Conservation (phyloP, 805 yeast species). For the Kurtzmaniella fragi region DNA sequence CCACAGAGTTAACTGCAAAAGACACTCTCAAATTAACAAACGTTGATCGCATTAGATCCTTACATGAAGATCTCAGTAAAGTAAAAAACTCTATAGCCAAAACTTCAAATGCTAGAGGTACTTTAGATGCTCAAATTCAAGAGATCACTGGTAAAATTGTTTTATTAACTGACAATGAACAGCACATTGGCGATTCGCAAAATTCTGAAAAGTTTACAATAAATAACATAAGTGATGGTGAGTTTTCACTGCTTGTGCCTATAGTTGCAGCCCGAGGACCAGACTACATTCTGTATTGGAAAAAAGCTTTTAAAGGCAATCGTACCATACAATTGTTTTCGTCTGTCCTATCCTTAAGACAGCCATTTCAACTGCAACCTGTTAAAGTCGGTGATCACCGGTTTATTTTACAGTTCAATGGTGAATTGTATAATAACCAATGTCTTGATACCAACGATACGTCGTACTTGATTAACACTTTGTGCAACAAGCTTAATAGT, state of each 20-base stretch:
- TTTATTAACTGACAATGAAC: not conserved
- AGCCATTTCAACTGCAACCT: slow-evolving; percentile 80
- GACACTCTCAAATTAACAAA: slow-evolving; percentile 25
- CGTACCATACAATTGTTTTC: slow-evolving; percentile 41
- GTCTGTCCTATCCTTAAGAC: slow-evolving; percentile 75
- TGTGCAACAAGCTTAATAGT: too few relatives aligned
- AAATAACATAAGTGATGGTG: too few relatives aligned
- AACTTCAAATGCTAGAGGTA: slow-evolving; percentile 5
- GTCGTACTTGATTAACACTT: slow-evolving; percentile 28
- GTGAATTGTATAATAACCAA: slow-evolving; percentile 73
- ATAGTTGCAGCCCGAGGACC: slow-evolving; percentile 59
- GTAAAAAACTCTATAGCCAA: slow-evolving; percentile 25
- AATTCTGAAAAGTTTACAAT: not conserved
- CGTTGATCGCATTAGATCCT: slow-evolving; percentile 19
- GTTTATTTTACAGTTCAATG: slow-evolving; percentile 70
- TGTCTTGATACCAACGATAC: slow-evolving; percentile 60
- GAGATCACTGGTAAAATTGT: slow-evolving; percentile 4
- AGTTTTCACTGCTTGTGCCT: slow-evolving; percentile 3
- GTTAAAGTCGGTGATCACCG: slow-evolving; percentile 20
- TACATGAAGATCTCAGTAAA: slow-evolving; percentile 18
- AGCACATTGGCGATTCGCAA: not conserved
- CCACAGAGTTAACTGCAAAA: slow-evolving; percentile 6
- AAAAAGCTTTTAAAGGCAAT: not conserved
- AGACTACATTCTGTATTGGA: slow-evolving; percentile 33
- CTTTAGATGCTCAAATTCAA: slow-evolving; percentile 11